Evolutionary conservation across 768 basidiomycete genomes (phyloP), one percentile per base, ranked within the genome.

Genomic region (Podaxis sp.): DNA sequence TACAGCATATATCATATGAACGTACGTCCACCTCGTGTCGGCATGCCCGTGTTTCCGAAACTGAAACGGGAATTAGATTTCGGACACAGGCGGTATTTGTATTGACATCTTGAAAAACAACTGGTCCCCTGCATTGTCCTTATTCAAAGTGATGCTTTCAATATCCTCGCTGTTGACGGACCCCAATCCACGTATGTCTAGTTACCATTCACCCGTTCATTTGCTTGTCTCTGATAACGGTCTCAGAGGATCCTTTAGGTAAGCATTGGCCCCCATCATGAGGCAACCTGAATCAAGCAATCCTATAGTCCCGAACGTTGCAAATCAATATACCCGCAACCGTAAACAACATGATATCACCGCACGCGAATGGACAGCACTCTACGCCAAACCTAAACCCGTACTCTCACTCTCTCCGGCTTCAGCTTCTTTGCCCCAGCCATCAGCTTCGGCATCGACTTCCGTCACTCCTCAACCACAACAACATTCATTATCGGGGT

Each of bases 101-200:
- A 90, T 94, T 65, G 91, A 97, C 74, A 93, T 96, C 54, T 82
- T 98, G 61, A 97, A 98, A 76, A 82, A 86, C 68, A 90, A 92
- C 67, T 98, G 95, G 95, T 95, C 92, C 1, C 95, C 95, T 5
- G 95, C 95, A 1, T 74, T 98, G 21, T 95, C 93, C 2, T 78
- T 98, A 51, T 95, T 91, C 80, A 97, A 98, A 77, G 91, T 96
- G 68, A 88, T 98, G 73, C 84, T 98, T 18, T 95, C 93, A 27
- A 82, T 98, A 3, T 95, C 93, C 0, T 95, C 93, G 0, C 83
- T 98, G 10, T 79, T 98, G 53, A 95, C 93, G 10, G 95, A 97
- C 66, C 95, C 95, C 0, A 98, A 98, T 76, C 95, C 95, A 1
- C 82, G 93, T 93, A 70, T 62, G 91, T 79, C 36, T 50, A 21